Evolutionary conservation across 192 early-diverging fungal genomes (phyloP), one percentile per base, ranked within the genome.

Genomic region (Cladochytrium replicatum): DNA sequence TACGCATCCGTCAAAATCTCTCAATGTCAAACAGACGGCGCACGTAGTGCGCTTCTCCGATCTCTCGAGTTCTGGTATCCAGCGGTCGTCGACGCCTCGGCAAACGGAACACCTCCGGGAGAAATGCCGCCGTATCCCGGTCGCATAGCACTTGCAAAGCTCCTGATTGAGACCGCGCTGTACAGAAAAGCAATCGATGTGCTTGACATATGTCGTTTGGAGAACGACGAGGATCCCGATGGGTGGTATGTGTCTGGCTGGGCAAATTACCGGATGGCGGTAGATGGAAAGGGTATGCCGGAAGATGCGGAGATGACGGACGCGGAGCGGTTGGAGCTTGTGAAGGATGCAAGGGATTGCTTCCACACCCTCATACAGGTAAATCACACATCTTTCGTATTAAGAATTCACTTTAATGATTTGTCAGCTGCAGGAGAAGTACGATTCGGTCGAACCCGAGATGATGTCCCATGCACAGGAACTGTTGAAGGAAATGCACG

Each of bases 181-280:
- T 80, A 84, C 59, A 81, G 81, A 17, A 70, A 77, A n/a, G 89
- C 91, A 9, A 77, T 93, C 19, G 67, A 50, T 4, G 74, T 96
- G 1, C 61, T 99, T 32, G 83, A 89, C 54, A 74, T 75, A 17
- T 67, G 86, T 49, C 81, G 87, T 61, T 77, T 84, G 48, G 91
- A 99, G 56, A 84, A 96, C 67, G 95, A 99, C 62, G 81, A 93
- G 57, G 83, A 78, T 28, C 77, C 89, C 4, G 91, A 99, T 60
- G 57, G 80, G 28, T 96, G 90, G 87, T 99, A 99, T 64, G 75
- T 99, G 43, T 93, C 84, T 70, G 89, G 91, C 29, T 99, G 88
- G 88, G 81, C 83, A 31, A 91, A 94, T 52, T 87, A 86, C 50
- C 72, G 82, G 54, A 69, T 83, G 49, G n/a, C n/a, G n/a, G 69